Percentiles rank a stretch among this genome's conserved stretches.
Conservation (phyloP, 164 flowering plant species). For the Sextonia rubra region DNA sequence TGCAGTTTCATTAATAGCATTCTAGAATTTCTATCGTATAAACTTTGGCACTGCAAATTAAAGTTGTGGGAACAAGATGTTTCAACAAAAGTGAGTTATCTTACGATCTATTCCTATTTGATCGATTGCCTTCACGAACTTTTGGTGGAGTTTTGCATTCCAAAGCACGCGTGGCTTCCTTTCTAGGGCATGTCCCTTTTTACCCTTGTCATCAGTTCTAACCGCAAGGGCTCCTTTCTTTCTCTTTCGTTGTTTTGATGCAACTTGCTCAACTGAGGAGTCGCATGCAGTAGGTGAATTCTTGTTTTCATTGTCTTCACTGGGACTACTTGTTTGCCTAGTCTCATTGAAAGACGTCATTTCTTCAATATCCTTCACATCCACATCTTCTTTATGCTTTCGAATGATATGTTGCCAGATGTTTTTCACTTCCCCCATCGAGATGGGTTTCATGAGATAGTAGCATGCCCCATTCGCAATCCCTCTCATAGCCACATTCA, state of each 20-base stretch:
- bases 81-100: slow-evolving; percentile 12
- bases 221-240: neutral
- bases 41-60: neutral
- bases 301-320: neutral
- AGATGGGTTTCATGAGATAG: slow-evolving; percentile 84
- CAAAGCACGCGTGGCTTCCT: slow-evolving; percentile 82
- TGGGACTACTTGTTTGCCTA: slow-evolving; percentile 18
- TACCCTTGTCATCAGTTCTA: neutral
- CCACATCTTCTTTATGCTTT: slow-evolving; percentile 53
- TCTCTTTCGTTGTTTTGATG: neutral
- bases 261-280: neutral
- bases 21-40: neutral
- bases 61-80: neutral
- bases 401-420: slow-evolving; percentile 29
- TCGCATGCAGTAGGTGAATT: neutral
- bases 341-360: slow-evolving; percentile 24
- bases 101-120: slow-evolving; percentile 85
- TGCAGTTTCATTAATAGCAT: no score
- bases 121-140: slow-evolving; percentile 80
- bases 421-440: slow-evolving; percentile 79
- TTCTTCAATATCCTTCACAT: slow-evolving; percentile 39
- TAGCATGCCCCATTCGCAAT: slow-evolving; percentile 94
- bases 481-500: slow-evolving; percentile 88
- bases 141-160: slow-evolving; percentile 83
- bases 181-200: neutral